These are phyloP conservation scores for Leishmania martiniquensis DNA, from an alignment of 208 protist genomes.

Conservation along the genomic window DNA sequence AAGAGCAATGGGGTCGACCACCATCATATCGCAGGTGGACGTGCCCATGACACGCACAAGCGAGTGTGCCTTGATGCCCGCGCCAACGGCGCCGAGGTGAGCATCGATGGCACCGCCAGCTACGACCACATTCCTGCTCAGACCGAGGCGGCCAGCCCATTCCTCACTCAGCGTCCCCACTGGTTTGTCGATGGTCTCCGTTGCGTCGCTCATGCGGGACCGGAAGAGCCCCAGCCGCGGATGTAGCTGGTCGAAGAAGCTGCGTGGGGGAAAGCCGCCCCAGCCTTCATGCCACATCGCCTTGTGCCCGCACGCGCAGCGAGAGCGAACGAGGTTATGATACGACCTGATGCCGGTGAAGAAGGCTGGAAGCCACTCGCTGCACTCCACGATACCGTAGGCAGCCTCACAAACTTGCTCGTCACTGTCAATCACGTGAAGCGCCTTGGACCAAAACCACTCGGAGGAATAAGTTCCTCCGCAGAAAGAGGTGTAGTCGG, in stretches of 20 bases:
- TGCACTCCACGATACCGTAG: conserved; percentile 50
- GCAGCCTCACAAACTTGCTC: conserved; percentile 34
- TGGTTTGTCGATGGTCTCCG: conserved; percentile 51
- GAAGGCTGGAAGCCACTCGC: conserved; percentile 62
- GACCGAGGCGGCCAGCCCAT: conserved; percentile 47
- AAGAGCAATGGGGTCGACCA: conserved; percentile 38
- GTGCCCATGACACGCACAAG: conserved; percentile 72
- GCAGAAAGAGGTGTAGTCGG: conserved; percentile 64
- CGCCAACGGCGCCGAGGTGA: conserved; percentile 58
- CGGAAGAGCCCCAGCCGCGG: conserved; percentile 39
- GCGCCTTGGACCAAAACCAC: conserved; percentile 68
- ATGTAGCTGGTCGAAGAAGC: conserved; percentile 57
- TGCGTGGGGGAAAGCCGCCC: conserved; percentile 52
- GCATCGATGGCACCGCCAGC: conserved; percentile 62
- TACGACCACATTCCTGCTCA: conserved; percentile 41
- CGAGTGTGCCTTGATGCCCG: conserved; percentile 45
- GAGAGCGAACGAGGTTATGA: conserved; percentile 37
- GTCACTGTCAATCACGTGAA: conserved; percentile 51
- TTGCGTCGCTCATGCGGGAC: conserved; percentile 38
- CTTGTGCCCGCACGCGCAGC: conserved; percentile 63
- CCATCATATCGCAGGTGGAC: conserved; percentile 74
- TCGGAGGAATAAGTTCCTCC: conserved; percentile 63
- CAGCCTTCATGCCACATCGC: conserved; percentile 66
- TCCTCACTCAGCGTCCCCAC: conserved; percentile 42
- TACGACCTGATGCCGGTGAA: conserved; percentile 41